Evolutionary conservation across 805 yeast species (phyloP), one percentile per base, ranked within the genome.

Genomic region (Pichia cephalocereana): DNA sequence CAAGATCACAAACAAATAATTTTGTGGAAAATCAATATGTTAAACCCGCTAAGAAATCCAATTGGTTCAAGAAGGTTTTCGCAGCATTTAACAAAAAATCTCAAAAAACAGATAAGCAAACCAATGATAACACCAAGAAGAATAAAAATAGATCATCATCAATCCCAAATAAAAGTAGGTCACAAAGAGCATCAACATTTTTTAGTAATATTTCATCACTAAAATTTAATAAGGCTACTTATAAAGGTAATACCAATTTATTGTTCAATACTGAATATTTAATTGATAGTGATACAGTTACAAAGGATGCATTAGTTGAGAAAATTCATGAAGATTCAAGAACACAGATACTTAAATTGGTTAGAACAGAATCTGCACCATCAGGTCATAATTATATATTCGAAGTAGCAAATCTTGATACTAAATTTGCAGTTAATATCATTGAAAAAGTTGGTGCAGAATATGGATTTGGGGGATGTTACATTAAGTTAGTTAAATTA

Each of bases 381-480:
- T 50, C 44, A 12, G 42, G 50, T 6, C 38, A 31, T 8, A 41
- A 38, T 46, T 50, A 44, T 46, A 50, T 38, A 38, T 43, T 30
- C 53, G 52, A 19, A 53, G 49, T 45, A 10, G 15, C 26, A 12
- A 38, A 44, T 19, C 23, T 45, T 9, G 32, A 47, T 3, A 44
- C 54, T n/a, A 44, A 27, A 6, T 51, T 64, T 28, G 47, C 53
- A 11, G 44, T 59, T 28, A 64, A 60, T 28, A 42, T 55, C 8
- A 58, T 57, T 34, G 61, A 57, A 37, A 60, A 57, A 30, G 58
- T 61, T 17, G 67, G 66, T 4, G 46, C 51, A 14, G 65, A 63
- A 40, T 63, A 50, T 49, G 68, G 67, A 15, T 64, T 64, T 44
- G 58, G 63, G 6, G 68, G 68, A 3, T 63, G 67, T 46, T 59